Base-by-base conservation (phyloP, 192 early-diverging fungal genomes). In the Powellomyces hirtus region DNA sequence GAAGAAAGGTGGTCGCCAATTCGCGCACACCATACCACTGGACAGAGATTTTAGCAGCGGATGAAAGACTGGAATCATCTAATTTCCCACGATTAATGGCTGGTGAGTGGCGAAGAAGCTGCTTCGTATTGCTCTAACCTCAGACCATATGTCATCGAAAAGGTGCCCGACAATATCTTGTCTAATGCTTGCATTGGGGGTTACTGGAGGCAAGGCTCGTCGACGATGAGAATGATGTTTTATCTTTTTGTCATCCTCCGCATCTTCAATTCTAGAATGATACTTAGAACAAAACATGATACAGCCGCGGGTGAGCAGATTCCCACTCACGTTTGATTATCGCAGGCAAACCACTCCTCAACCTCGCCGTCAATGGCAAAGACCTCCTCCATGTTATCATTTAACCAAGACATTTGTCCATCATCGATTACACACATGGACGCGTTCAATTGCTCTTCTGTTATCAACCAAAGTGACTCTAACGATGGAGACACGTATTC, bases 121-220 rank as follows among this genome's bases (percentile, higher is more conserved):
- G 37, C 26, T 20, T 29, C 6, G 38, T 14, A 69, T 31, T 0
- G 11, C 10, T 13, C 27, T 53, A 0, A 81, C 75, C 68, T 81
- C 80, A 34, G 71, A 66, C 80, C 80, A 81, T 6, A 81, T 59
- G 53, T 81, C 80, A 30, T 81, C 80, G 63, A 81, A 76, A 5
- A 79, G n/a, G 31, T 77, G 72, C 18, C 66, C 62, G 18, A 73
- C 36, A 27, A 79, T 79, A 44, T 79, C 77, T 55, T 79, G 77
- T 16, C 59, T 68, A 10, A 79, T 76, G 35, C 70, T 76, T 16
- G 68, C 73, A 42, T 62, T 72, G 20, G 77, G 77, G 22, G 72
- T 71, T 18, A 75, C 62, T 6, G 73, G 76, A 8, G 64, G 64
- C n/a, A 75, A 24, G 5, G 68, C 57, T 7, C 40, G 14, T 45